Conservation (phyloP, 208 protist genomes). For the Leishmania lainsoni region DNA sequence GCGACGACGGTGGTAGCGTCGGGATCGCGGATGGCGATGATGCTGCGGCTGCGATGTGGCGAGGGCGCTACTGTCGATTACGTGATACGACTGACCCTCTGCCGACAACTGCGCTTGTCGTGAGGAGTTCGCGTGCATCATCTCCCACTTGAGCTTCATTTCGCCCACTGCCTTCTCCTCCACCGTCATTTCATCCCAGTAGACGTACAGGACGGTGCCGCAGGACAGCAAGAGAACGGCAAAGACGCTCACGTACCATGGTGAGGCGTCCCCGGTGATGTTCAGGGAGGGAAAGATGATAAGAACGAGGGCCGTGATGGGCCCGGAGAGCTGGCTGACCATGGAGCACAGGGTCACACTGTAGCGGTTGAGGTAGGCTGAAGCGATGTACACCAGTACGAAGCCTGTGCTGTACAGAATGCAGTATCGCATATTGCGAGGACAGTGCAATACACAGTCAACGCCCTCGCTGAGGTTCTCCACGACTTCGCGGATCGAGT, state of each 20-base stretch:
- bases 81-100: neutral
- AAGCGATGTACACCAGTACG: constrained; percentile 48
- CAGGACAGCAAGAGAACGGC: constrained; percentile 32
- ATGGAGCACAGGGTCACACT: constrained; percentile 71
- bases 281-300: constrained; percentile 49
- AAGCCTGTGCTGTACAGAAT: constrained; percentile 55
- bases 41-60: constrained; percentile 1
- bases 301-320: constrained; percentile 56
- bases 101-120: neutral
- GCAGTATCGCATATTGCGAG: constrained; percentile 58
- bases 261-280: constrained; percentile 36
- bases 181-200: constrained; percentile 52
- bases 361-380: constrained; percentile 67
- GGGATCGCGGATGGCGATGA: constrained; percentile 17
- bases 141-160: constrained; percentile 45
- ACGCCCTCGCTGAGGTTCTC: constrained; percentile 41
- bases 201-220: constrained; percentile 53
- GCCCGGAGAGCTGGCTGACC: constrained; percentile 58
- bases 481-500: constrained; percentile 34
- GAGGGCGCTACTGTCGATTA: neutral
- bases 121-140: constrained; percentile 11
- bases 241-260: constrained; percentile 48
- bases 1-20: constrained; percentile 21
- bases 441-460: constrained; percentile 49
- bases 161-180: constrained; percentile 45